Conservation (phyloP, 768 basidiomycete genomes). For the Naematelia aurantialba region DNA sequence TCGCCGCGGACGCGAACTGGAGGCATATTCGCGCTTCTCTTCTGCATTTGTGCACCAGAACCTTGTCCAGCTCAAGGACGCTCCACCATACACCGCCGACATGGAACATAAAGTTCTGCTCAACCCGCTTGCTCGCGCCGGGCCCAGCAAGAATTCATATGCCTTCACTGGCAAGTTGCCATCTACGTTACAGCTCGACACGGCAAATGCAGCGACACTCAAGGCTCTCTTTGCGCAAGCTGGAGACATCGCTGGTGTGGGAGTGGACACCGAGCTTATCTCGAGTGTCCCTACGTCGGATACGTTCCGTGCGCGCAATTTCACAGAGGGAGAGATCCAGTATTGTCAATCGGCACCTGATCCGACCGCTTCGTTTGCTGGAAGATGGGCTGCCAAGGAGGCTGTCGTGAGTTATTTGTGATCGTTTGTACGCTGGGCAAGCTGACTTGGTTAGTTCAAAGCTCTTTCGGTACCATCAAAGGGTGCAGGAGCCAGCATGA, state of each 20-base stretch:
- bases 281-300: slow-evolving; percentile 86
- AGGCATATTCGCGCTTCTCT: slow-evolving; percentile 59
- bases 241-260: slow-evolving; percentile 67
- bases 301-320: slow-evolving; percentile 85
- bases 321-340: slow-evolving; percentile 77
- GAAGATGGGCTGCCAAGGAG: slow-evolving; percentile 96
- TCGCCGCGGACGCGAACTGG: slow-evolving; percentile 61
- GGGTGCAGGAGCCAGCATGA: slow-evolving; percentile 91
- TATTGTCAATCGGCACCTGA: slow-evolving; percentile 88
- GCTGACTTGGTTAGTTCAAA: slow-evolving; percentile 72
- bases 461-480: slow-evolving; percentile 82
- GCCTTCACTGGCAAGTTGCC: slow-evolving; percentile 67
- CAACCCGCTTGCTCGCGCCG: slow-evolving; percentile 87
- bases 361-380: slow-evolving; percentile 84
- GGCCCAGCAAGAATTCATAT: slow-evolving; percentile 78
- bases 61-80: slow-evolving; percentile 90
- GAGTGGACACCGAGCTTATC: slow-evolving; percentile 69
- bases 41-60: slow-evolving; percentile 93
- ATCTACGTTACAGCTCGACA: slow-evolving; percentile 56
- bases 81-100: slow-evolving; percentile 80
- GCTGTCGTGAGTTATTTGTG: slow-evolving; percentile 54
- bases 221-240: slow-evolving; percentile 57
- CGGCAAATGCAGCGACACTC: slow-evolving; percentile 66
- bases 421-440: too few relatives aligned
- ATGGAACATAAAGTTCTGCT: slow-evolving; percentile 80